Evolutionary conservation across 768 basidiomycete species (phyloP), one percentile per base, ranked within the genome.

Genomic region (Amanita thiersii): DNA sequence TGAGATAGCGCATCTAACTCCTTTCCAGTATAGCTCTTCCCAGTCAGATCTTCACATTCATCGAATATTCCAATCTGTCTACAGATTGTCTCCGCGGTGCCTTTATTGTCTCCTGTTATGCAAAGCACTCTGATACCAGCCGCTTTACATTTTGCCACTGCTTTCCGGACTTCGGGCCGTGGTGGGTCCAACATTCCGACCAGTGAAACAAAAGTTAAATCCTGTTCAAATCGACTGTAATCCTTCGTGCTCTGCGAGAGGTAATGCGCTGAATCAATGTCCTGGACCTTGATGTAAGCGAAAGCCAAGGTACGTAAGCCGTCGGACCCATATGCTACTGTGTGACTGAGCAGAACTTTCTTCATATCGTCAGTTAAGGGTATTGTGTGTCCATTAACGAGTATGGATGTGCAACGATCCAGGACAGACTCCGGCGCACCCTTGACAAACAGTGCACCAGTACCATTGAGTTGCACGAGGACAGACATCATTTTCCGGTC

Each of bases 401-500:
- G 69, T 20, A 80, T 79, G 25, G 77, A 78, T 3, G 78, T 78
- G 61, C 92, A 96, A 31, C 87, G 79, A 37, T 96, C 92, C 45
- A 99, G 68, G 28, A 99, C 83, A 17, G 88, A 86, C 65, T 99
- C 94, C 5, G 94, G 94, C 2, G 94, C 94, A 26, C 94, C 94
- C 61, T 98, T 98, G 59, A 85, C 91, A 56, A 93, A 86, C 4
- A 98, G 70, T 5, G 85, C 74, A n/a, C 87, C 86, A 3, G 61
- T 62, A 1, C 73, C 74, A 43, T 79, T 75, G 42, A 79, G 70
- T 46, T 66, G 75, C 28, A 89, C 86, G 38, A 98, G 78, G 39
- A 97, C 93, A 15, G 94, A 96, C 94, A 98, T 98, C 80, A 93
- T 94, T 66, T 97, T 99, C 56, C 94, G 85, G 62, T 98, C 94